Base-by-base conservation (phyloP, 78 protist genomes). In the Planoprotostelium fungivorum region DNA sequence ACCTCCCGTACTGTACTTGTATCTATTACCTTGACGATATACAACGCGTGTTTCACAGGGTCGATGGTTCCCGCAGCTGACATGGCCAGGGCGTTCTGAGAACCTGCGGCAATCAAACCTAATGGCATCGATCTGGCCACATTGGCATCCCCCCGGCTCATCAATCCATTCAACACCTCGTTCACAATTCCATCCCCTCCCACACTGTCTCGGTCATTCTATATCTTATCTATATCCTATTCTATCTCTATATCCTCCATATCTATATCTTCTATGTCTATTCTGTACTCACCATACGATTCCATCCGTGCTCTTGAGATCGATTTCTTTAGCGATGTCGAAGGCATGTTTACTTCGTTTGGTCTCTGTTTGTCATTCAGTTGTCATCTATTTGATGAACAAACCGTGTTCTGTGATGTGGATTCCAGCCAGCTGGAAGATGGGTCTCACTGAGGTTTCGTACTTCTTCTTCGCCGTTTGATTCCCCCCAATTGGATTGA, bases 61-160 rank as follows among this genome's bases (percentile, higher is more conserved):
- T 51, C 73, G 16, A 51, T 51, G 73, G 73, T 51, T 16, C 73
- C 73, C 73, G 73, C 73, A 25, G 73, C 73, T 51, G 73, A 51
- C 73, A 51, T 51, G 31, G 73, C 73, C 73, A 51, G 73, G 73
- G 73, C 73, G 73, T 51, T 51, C 73, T 51, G 73, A 51, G 73
- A 51, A 51, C 73, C 73, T 51, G 73, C 16, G 5, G 73, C 73
- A 16, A 51, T 51, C 73, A 51, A 5, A 51, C 73, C 73, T 25
- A 51, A 16, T 16, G 73, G 73, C 16, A 16, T 51, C 73, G 5
- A 25, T 51, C 73, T 51, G 5, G 73, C 73, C 5, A 16, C 16
- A 16, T 51, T 25, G 73, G 73, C 73, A 51, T 51, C 73, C 16
- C 31, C 31, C 16, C 73, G 5, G 31, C 16, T 5, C 73, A 51